Evolutionary conservation across 2,329 filamentous ascomycete genomes (phyloP).

Genomic region (Sporothrix pallida): DNA sequence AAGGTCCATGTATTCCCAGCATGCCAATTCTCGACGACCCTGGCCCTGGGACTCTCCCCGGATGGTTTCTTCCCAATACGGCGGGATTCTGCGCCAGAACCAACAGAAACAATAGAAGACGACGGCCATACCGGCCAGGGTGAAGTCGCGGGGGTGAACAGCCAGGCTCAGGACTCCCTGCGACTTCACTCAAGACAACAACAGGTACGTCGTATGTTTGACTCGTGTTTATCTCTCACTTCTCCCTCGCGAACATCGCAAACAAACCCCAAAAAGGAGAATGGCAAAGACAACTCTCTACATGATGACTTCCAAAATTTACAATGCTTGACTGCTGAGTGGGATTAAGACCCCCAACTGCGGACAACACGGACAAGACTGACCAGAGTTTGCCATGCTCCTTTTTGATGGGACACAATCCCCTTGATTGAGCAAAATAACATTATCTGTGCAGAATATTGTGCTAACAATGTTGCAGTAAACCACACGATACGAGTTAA

Average conservation of each 20-base stretch:
- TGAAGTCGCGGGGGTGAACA: not conserved
- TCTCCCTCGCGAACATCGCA: not conserved
- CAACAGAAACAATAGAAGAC: not conserved
- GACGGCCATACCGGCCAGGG: not conserved
- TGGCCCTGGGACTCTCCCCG: not conserved
- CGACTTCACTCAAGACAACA: not conserved
- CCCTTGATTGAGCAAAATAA: too few relatives aligned
- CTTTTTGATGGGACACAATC: not conserved
- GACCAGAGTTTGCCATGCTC: conserved; percentile 7
- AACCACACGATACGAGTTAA: not conserved
- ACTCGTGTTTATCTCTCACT: not conserved
- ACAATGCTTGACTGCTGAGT: conserved; percentile 28
- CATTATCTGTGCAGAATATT: too few relatives aligned
- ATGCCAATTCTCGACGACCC: not conserved
- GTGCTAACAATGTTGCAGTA: not conserved
- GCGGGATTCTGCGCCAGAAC: not conserved
- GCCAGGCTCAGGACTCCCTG: not conserved
- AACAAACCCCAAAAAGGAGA: not conserved
- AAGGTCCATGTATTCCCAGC: not conserved
- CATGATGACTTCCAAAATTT: conserved; percentile 29
- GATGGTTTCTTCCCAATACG: not conserved
- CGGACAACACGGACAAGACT: conserved; percentile 29
- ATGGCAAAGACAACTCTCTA: conserved; percentile 3
- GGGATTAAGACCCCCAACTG: conserved; percentile 19
- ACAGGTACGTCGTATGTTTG: conserved; percentile 6